phyloP scores from a whole-genome alignment of 2,329 filamentous ascomycete species.

The Boeremia exigua region DNA sequence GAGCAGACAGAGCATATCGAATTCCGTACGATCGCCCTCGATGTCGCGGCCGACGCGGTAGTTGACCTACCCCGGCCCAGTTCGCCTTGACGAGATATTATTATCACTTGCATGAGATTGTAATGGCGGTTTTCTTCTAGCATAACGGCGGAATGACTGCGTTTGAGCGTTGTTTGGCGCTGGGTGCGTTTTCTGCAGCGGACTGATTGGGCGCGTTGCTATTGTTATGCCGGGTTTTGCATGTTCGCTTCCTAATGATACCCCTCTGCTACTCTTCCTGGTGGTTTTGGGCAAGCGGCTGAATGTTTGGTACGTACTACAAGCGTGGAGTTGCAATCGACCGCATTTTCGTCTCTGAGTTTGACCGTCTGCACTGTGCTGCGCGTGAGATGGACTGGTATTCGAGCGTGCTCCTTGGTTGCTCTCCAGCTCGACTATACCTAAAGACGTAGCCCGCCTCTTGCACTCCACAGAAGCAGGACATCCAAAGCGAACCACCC shows the following conservation, averaged over 20 bases:
- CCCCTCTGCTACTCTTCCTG: conserved; percentile 18
- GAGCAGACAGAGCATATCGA: conserved; percentile 15
- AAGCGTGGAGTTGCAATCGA: conserved; percentile 1
- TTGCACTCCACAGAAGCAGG: too few species aligned
- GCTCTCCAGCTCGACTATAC: too few species aligned
- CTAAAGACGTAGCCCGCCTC: too few species aligned
- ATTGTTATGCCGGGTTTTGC: not conserved
- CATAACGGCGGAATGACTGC: conserved; percentile 11
- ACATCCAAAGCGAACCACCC: too few species aligned
- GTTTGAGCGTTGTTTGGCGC: conserved; percentile 15
- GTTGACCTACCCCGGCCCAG: not conserved
- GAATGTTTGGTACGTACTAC: not conserved
- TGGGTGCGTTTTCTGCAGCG: conserved; percentile 1
- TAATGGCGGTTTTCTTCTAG: conserved; percentile 15
- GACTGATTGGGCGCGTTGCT: not conserved
- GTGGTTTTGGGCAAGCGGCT: conserved; percentile 10
- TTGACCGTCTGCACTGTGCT: not conserved
- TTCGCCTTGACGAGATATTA: not conserved
- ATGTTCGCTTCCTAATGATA: conserved; percentile 16
- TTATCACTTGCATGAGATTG: conserved; percentile 16
- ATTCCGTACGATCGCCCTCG: conserved; percentile 7
- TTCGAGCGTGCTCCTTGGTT: too few species aligned
- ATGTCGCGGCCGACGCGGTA: conserved; percentile 15
- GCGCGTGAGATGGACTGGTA: too few species aligned
- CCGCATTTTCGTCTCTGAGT: not conserved